Conservation (phyloP, 1,284 basidiomycete genomes). For the Malassezia furfur region DNA sequence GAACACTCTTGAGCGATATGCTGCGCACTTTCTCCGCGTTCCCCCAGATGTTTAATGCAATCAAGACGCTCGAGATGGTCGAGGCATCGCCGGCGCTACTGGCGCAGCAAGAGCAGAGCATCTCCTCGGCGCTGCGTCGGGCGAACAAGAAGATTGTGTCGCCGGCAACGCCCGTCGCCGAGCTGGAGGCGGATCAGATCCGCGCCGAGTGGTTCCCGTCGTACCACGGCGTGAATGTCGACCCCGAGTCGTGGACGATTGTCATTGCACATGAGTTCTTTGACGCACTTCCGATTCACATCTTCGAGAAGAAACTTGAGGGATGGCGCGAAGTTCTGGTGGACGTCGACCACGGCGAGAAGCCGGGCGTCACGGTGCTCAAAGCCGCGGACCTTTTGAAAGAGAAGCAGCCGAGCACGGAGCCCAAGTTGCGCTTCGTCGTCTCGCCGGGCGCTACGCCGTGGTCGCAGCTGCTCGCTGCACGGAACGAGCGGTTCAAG, state of each 20-base stretch:
- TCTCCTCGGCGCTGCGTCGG: constrained; percentile 21
- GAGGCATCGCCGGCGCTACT: constrained; percentile 42
- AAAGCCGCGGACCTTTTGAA: constrained; percentile 22
- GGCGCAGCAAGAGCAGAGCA: constrained; percentile 26
- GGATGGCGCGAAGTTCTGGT: constrained; percentile 85
- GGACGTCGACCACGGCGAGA: constrained; percentile 49
- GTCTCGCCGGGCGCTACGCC: constrained; percentile 61
- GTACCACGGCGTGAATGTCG: constrained; percentile 59
- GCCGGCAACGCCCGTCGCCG: constrained; percentile 17
- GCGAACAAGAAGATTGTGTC: constrained; percentile 25
- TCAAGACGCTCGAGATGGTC: constrained; percentile 38
- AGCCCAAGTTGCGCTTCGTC: constrained; percentile 56
- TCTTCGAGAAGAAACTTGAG: constrained; percentile 59
- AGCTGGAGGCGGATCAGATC: constrained; percentile 31
- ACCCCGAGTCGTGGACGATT: constrained; percentile 61
- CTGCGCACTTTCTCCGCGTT: constrained; percentile 53
- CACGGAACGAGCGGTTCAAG: constrained; percentile 30
- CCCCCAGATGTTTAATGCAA: constrained; percentile 23
- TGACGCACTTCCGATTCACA: constrained; percentile 84
- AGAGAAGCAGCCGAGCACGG: constrained; percentile 13
- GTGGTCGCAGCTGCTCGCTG: constrained; percentile 55
- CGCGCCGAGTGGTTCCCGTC: constrained; percentile 65
- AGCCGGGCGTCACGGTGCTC: constrained; percentile 21
- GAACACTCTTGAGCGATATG: constrained; percentile 85
- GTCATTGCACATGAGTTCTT: constrained; percentile 95